phyloP scores from a whole-genome alignment of 1,284 basidiomycete species.

The Trichosporon coremiiforme region DNA sequence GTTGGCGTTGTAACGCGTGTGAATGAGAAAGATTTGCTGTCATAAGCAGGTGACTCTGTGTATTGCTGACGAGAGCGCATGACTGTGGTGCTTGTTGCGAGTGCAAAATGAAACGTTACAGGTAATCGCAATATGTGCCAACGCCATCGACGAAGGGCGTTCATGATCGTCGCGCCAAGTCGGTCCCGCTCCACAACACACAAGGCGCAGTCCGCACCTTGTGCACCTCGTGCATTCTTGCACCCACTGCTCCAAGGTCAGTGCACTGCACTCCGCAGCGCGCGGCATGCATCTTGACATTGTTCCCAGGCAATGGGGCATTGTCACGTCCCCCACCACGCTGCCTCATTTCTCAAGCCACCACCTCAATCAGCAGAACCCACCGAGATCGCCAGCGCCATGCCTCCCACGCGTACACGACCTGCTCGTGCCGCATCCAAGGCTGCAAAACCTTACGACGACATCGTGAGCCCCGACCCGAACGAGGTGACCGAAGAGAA shows the following conservation, averaged over 20 bases:
- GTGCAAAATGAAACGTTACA: not conserved
- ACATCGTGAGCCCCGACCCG: not conserved
- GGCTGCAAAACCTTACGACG: not conserved
- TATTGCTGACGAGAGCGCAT: not conserved
- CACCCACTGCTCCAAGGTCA: not conserved
- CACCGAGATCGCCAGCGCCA: not conserved
- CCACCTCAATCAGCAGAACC: not conserved
- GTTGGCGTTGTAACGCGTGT: not conserved
- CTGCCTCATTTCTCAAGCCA: not conserved
- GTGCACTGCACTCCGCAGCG: not conserved
- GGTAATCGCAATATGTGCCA: not conserved
- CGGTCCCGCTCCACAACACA: not conserved
- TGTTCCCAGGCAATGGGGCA: not conserved
- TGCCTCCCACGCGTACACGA: not conserved
- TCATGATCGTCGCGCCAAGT: not conserved
- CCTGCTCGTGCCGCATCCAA: not conserved
- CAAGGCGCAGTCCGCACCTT: not conserved
- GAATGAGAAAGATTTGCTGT: not conserved
- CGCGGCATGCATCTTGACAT: not conserved
- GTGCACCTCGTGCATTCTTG: not conserved
- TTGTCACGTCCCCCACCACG: conserved; percentile 3
- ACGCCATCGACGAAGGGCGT: not conserved
- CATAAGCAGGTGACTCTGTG: not conserved
- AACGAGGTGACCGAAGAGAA: not conserved
- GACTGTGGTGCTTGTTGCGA: not conserved